Evolutionary conservation across 257 asterid genomes (phyloP).

Genomic region (Mitragyna speciosa): DNA sequence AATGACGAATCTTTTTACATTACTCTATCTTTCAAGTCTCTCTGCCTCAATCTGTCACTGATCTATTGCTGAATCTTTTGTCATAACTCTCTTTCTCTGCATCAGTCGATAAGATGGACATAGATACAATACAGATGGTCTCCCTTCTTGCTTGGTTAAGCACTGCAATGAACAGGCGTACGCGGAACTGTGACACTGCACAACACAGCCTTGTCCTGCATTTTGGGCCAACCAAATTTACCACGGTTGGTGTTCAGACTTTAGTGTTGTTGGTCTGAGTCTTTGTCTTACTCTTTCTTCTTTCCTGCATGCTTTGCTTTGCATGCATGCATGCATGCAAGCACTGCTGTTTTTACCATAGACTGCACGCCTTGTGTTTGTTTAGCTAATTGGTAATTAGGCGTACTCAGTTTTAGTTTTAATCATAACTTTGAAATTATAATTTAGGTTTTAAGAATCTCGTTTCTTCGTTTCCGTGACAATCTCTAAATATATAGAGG

Average conservation of each 20-base stretch:
- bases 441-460: too few species aligned
- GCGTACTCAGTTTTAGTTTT: not conserved
- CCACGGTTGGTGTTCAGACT: not conserved
- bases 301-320: not conserved
- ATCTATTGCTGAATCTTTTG: conserved; percentile 11
- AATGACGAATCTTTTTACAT: conserved; percentile 11
- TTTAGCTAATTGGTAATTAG: not conserved
- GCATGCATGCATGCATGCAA: not conserved
- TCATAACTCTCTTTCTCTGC: not conserved
- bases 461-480: too few species aligned
- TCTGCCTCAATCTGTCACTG: not conserved
- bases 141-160: not conserved
- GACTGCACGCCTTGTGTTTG: not conserved
- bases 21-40: not conserved
- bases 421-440: too few species aligned
- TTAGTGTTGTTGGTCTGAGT: not conserved
- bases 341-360: not conserved
- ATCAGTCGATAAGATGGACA: not conserved
- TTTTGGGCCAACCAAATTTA: conserved; percentile 1
- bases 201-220: not conserved
- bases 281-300: conserved; percentile 11
- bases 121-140: not conserved
- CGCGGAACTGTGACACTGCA: conserved; percentile 20
- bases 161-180: conserved; percentile 16
- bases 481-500: too few species aligned